These are phyloP conservation scores for Backusella liffmaniae DNA, from an alignment of 192 early-diverging fungal species.

Conservation along the genomic window DNA sequence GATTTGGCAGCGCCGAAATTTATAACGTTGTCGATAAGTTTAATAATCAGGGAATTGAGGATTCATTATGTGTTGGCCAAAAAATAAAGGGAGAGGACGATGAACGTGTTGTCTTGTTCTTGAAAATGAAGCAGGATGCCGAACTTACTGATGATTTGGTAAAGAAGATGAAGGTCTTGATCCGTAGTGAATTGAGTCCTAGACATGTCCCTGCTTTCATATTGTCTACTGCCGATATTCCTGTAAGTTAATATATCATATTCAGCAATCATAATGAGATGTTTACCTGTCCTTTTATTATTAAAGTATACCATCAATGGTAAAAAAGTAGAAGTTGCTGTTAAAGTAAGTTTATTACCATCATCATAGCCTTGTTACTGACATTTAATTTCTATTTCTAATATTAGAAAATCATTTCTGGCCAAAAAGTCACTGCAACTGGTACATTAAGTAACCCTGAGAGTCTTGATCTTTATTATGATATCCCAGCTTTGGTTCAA, in stretches of 20 bases:
- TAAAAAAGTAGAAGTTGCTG: conserved; percentile 97
- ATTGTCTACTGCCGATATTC: conserved; percentile 79
- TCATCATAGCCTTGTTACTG: not conserved
- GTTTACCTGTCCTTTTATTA: not conserved
- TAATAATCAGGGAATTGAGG: conserved; percentile 59
- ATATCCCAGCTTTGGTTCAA: conserved; percentile 59
- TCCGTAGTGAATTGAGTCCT: conserved; percentile 83
- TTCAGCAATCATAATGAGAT: not conserved
- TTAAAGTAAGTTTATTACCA: conserved; percentile 57
- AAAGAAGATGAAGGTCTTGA: conserved; percentile 67
- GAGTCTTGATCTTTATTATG: conserved; percentile 77
- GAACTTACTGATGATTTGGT: conserved; percentile 62
- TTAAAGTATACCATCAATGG: conserved; percentile 87
- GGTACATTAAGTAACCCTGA: conserved; percentile 90
- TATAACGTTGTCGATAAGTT: conserved; percentile 92
- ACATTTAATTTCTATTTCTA: conserved; percentile 33
- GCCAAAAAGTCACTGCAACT: conserved; percentile 75
- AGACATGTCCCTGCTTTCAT: conserved; percentile 91
- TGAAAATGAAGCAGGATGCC: conserved; percentile 69
- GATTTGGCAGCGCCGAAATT: conserved; percentile 92
- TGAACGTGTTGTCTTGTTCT: conserved; percentile 91
- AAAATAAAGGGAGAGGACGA: conserved; percentile 67
- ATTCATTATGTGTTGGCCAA: conserved; percentile 91
- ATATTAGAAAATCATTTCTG: conserved; percentile 63
- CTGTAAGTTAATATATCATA: conserved; percentile 50